Conservation (phyloP, 345 rosid genomes). For the Trapa bicornis region DNA sequence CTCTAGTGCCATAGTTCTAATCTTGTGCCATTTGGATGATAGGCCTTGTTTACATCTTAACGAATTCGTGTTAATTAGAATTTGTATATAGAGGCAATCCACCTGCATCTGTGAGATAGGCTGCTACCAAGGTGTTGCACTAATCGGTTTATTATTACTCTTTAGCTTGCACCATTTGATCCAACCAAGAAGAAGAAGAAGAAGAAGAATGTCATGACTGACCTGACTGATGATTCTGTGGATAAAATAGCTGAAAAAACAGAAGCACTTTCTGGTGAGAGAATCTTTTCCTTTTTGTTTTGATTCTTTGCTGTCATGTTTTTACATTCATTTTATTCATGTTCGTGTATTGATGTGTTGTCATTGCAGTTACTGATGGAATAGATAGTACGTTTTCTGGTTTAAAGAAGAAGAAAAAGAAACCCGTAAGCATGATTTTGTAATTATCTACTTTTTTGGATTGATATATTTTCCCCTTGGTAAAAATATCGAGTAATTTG, state of each 20-base stretch:
- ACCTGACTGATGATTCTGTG: conserved; percentile 41
- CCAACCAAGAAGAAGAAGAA: conserved; percentile 95
- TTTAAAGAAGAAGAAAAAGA: conserved; percentile 93
- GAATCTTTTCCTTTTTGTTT: too few relatives aligned
- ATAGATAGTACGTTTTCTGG: conserved; percentile 64
- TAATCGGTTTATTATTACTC: neutral
- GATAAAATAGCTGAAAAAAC: conserved; percentile 62
- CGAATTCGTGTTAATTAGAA: neutral
- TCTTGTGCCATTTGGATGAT: neutral
- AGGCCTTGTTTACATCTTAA: neutral
- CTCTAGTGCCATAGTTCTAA: neutral
- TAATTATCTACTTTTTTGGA: neutral
- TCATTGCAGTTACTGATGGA: conserved; percentile 54
- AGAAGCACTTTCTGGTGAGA: conserved; percentile 49
- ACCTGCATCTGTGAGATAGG: neutral
- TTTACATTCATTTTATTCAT: neutral
- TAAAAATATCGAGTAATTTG: neutral
- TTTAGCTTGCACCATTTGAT: conserved; percentile 76
- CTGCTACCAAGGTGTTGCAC: neutral
- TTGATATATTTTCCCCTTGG: neutral
- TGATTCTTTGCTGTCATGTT: neutral
- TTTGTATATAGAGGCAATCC: neutral
- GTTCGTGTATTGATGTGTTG: neutral
- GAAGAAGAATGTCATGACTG: conserved; percentile 71
- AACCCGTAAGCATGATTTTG: conserved; percentile 43